A percentile compares a stretch with the other conserved stretches of the same genome.
Evolutionary conservation across 139 green algal species (phyloP).

Genomic region (Astrephomene gubernaculifera): DNA sequence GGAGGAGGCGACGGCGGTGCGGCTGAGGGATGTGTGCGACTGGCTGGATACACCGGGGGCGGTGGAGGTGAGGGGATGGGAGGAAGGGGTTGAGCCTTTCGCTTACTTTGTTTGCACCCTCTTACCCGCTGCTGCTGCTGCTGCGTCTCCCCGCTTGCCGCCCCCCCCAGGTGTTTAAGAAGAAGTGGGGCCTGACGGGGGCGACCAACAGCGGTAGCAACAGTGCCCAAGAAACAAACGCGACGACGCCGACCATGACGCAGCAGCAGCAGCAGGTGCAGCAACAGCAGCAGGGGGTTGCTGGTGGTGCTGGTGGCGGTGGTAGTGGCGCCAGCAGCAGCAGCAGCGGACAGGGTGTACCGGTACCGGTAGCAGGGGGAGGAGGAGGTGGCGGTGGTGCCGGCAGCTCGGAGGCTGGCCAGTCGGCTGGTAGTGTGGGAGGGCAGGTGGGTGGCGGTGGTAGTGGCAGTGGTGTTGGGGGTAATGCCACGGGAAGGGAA

Average conservation of each 20-base stretch:
- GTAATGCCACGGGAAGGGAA: not conserved
- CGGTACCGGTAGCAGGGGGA: not conserved
- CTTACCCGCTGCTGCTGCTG: not conserved
- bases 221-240: not conserved
- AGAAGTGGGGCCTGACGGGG: slow-evolving; percentile 3
- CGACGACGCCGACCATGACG: not conserved
- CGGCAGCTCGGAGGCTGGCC: too few relatives aligned
- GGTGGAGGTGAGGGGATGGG: not conserved
- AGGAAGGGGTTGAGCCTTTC: not conserved
- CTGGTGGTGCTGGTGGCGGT: too few relatives aligned
- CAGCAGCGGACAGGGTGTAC: too few relatives aligned
- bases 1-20: not conserved
- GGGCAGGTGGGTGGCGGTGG: too few relatives aligned
- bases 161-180: slow-evolving; percentile 12
- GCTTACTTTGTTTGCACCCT: not conserved
- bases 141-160: not conserved
- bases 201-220: not conserved
- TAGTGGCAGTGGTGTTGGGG: too few relatives aligned
- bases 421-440: too few relatives aligned
- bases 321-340: too few relatives aligned
- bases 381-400: not conserved
- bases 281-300: too few relatives aligned
- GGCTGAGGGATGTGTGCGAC: slow-evolving; percentile 21
- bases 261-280: not conserved
- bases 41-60: not conserved